Evolutionary conservation across 495 filamentous ascomycete species (phyloP), one percentile per base, ranked within the genome.

Genomic region (Neurospora sp.): DNA sequence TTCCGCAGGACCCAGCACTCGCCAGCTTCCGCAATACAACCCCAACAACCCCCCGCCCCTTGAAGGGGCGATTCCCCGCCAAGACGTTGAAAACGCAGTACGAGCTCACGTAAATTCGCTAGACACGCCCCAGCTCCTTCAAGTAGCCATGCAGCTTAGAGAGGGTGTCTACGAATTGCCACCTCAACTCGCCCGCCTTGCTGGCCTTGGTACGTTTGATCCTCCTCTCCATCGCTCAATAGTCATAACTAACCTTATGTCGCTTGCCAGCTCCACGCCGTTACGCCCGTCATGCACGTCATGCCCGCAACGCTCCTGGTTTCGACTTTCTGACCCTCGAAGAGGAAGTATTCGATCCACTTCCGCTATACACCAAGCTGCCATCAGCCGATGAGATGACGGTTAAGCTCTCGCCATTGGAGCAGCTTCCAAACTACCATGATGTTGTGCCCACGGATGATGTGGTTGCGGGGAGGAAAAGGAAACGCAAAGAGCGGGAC

Each of bases 21-120:
- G 6, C 41, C 7, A 16, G 41, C 41, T 42, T 48, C 44, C 44
- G n/a, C n/a, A 11, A 5, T 11, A 10, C n/a, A 20, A 48, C 44
- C n/a, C n/a, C n/a, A 23, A 12, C 4, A 3, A 10, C 3, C 9
- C 9, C 9, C n/a, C 1, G n/a, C 4, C 0, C n/a, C 5, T 5
- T 23, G 9, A 2, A 11, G 4, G 1, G 9, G n/a, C n/a, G 9
- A 10, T 48, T 1, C 3, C 20, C 8, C n/a, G n/a, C 4, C 44
- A 11, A 48, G 44, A 0, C n/a, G 44, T 48, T 1, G 1, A 20
- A n/a, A 20, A 5, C 18, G 3, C 3, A 1, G 9, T 46, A 9
- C 7, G 0, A n/a, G 18, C 39, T 12, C 37, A 8, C 7, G 37
- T 38, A 4, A 41, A 14, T 14, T 4, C 12, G 2, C 12, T 39